Base-by-base conservation (phyloP, 495 filamentous ascomycete species). In the Pyronema domesticum region DNA sequence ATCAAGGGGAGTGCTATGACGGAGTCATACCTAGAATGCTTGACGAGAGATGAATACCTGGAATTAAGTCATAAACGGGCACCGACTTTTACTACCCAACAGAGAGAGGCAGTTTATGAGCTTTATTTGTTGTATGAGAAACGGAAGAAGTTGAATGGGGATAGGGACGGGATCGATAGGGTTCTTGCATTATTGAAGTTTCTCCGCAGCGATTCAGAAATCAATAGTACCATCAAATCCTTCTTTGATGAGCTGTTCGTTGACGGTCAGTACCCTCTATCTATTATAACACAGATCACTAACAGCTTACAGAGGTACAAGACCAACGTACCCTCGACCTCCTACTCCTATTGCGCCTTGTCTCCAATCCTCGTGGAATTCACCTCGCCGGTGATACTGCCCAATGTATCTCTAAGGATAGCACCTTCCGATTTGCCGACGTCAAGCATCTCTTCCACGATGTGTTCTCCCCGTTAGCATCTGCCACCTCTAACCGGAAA, bases 351-450 rank as follows among this genome's bases (percentile, higher is more conserved):
- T 43, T 73, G 5, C 63, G 47, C 34, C 57, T 72, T 13, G 53
- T 72, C 6, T 59, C 57, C 18, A 65, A 67, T 23, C 61, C 57
- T 9, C 58, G 65, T 19, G 68, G 60, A 0, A 68, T 73, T 47
- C 71, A 73, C 58, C 65, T 71, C 17, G 68, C 71, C 4, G 71
- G 71, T 0, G 71, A 73, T 46, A 73, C 69, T 0, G 71, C 71
- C 0, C 71, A 73, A 57, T 67, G 67, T 10, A 73, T 73, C 30
- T 72, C 72, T 1, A 67, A 70, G 33, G 71, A 73, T 14, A 67
- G 69, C 0, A 68, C 61, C 1, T 73, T 72, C 30, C 67, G 70
- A 0, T 73, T 73, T 42, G 53, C 60, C 1, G 70, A 71, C 55
- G 59, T 71, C 10, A 73, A 72, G 57, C 60, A 61, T 2, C 57